Percentiles rank a stretch among this genome's conserved stretches.
phyloP scores from a whole-genome alignment of 768 basidiomycete species.

The Psilocybe cubensis region DNA sequence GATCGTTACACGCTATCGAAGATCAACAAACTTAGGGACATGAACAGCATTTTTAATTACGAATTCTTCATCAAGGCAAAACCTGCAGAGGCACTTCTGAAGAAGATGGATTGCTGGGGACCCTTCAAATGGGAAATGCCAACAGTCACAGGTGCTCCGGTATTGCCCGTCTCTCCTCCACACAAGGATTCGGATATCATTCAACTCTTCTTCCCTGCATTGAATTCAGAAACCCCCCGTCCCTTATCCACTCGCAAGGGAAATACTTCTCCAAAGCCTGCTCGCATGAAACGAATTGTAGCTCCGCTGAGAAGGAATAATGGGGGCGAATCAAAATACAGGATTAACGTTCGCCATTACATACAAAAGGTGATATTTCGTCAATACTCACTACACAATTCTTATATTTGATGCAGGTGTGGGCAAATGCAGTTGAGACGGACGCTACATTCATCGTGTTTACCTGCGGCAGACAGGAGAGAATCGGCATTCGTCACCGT shows the following conservation, averaged over 20 bases:
- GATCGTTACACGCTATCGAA: not conserved
- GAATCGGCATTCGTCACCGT: constrained; percentile 9
- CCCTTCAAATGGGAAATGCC: not conserved
- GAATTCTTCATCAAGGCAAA: not conserved
- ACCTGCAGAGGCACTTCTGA: not conserved
- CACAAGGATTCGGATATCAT: not conserved
- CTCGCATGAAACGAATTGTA: not conserved
- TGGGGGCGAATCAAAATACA: no score
- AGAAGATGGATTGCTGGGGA: not conserved
- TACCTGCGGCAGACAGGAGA: not conserved
- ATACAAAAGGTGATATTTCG: not conserved
- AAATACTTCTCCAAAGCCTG: no score
- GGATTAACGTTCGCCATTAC: not conserved
- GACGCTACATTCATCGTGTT: not conserved
- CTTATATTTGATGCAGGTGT: not conserved
- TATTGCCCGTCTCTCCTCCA: not conserved
- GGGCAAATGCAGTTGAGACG: not conserved
- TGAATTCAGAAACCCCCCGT: not conserved
- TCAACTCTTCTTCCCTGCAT: not conserved
- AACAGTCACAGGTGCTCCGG: not conserved
- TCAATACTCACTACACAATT: not conserved
- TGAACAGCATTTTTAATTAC: not conserved
- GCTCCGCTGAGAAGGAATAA: not conserved
- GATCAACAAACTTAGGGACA: not conserved
- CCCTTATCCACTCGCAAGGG: not conserved